phyloP scores from a whole-genome alignment of 1,139 yeast genomes.

The Kodamaea plutei region DNA sequence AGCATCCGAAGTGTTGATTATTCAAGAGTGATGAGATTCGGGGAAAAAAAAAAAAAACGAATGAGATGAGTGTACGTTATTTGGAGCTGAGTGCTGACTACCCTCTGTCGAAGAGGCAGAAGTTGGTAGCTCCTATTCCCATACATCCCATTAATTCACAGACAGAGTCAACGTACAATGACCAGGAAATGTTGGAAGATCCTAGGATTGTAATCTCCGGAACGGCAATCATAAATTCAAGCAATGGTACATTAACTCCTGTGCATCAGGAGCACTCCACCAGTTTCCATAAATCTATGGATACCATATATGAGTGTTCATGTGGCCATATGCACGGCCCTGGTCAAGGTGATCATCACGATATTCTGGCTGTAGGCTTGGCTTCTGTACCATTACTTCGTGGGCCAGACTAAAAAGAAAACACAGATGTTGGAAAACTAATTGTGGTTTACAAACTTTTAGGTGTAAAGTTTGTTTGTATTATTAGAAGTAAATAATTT shows the following conservation, averaged over 20 bases:
- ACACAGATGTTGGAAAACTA: too few relatives aligned
- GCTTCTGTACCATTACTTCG: constrained; percentile 23
- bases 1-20: too few relatives aligned
- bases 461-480: too few relatives aligned
- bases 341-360: constrained; percentile 27
- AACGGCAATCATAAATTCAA: constrained; percentile 9
- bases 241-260: constrained; percentile 12
- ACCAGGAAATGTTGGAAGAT: not conserved
- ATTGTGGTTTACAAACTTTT: too few relatives aligned
- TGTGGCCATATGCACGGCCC: constrained; percentile 39
- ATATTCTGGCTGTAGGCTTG: constrained; percentile 30
- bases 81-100: not conserved
- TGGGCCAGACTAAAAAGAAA: constrained; percentile 27
- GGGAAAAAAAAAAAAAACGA: not conserved
- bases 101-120: constrained; percentile 2
- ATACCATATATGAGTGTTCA: constrained; percentile 27
- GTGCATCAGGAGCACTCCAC: too few relatives aligned
- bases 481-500: not conserved
- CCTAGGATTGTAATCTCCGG: constrained; percentile 6
- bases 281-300: too few relatives aligned
- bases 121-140: constrained; percentile 1
- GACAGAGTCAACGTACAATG: too few relatives aligned
- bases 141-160: too few relatives aligned
- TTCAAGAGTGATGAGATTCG: too few relatives aligned
- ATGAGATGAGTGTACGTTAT: constrained; percentile 1